These are phyloP conservation scores for Boletus huronensis DNA, from an alignment of 768 basidiomycete species.

Conservation along the genomic window DNA sequence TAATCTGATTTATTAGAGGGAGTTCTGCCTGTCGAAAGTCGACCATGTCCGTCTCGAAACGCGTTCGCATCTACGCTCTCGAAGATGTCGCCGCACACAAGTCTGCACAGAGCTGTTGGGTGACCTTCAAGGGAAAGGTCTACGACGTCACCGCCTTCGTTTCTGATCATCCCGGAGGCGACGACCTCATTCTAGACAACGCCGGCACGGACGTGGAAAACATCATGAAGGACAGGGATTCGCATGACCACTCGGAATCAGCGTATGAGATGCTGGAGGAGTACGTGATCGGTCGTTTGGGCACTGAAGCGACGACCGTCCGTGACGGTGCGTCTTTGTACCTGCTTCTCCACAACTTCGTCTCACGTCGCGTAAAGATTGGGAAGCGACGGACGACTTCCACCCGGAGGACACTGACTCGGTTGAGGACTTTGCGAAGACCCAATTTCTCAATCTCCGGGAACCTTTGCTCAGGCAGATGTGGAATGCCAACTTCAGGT, in stretches of 20 bases:
- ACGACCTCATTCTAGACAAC: slow-evolving; percentile 79
- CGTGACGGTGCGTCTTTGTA: slow-evolving; percentile 61
- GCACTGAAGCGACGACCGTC: slow-evolving; percentile 68
- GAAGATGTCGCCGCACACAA: slow-evolving; percentile 73
- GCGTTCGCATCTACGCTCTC: slow-evolving; percentile 67
- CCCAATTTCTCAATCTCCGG: slow-evolving; percentile 86
- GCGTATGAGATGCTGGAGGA: slow-evolving; percentile 93
- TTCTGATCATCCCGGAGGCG: slow-evolving; percentile 90
- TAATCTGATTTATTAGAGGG: background rate
- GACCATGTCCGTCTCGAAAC: slow-evolving; percentile 54
- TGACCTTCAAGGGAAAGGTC: slow-evolving; percentile 75
- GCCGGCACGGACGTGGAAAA: slow-evolving; percentile 81
- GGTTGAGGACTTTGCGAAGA: slow-evolving; percentile 78
- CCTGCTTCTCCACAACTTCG: background rate
- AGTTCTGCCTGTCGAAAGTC: background rate
- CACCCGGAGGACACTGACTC: slow-evolving; percentile 87
- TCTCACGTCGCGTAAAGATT: slow-evolving; percentile 49
- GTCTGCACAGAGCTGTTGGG: slow-evolving; percentile 68
- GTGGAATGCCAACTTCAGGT: slow-evolving; percentile 84
- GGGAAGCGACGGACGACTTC: slow-evolving; percentile 88
- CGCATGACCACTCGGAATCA: slow-evolving; percentile 87
- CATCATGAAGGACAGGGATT: slow-evolving; percentile 74
- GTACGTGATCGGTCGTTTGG: slow-evolving; percentile 80
- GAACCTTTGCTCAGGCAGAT: slow-evolving; percentile 84
- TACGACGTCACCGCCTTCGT: slow-evolving; percentile 88